Conservation (phyloP, 176 grass and related monocot genomes). For the Raddia distichophylla region DNA sequence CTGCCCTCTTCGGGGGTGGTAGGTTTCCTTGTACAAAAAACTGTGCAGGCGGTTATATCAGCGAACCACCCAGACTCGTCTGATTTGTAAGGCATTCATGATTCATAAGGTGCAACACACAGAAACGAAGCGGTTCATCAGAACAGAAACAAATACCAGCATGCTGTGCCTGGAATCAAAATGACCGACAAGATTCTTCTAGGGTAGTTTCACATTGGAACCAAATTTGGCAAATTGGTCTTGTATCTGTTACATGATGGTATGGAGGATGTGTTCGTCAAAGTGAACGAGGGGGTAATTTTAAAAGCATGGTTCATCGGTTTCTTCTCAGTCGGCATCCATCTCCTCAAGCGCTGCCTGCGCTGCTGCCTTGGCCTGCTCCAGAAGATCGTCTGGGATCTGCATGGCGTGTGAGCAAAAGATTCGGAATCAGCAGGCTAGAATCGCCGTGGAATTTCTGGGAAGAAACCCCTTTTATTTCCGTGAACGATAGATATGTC, state of each 20-base stretch:
- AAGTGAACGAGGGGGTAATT: neutral
- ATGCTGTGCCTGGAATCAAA: neutral
- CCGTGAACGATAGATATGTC: neutral
- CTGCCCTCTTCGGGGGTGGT: too few relatives aligned
- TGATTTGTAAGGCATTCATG: too few relatives aligned
- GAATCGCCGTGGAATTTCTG: neutral
- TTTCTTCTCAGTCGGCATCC: conserved; percentile 65
- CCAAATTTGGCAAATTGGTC: neutral
- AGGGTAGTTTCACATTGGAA: neutral
- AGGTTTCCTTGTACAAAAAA: too few relatives aligned
- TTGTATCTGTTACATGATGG: neutral
- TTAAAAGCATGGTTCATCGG: neutral
- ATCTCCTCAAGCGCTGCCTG: conserved; percentile 80
- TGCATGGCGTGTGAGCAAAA: conserved; percentile 17
- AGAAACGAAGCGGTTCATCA: neutral
- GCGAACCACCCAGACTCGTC: too few relatives aligned
- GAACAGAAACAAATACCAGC: neutral
- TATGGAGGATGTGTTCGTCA: neutral
- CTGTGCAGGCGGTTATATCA: too few relatives aligned
- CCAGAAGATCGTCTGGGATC: conserved; percentile 60
- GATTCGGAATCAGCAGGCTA: neutral
- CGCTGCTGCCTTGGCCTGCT: conserved; percentile 66
- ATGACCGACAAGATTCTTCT: neutral
- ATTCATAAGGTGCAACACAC: too few relatives aligned
- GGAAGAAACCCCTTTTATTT: neutral